Percentiles rank a stretch among this genome's conserved stretches.
Conservation (phyloP, 176 grass and related monocot species). For the Themeda triandra region DNA sequence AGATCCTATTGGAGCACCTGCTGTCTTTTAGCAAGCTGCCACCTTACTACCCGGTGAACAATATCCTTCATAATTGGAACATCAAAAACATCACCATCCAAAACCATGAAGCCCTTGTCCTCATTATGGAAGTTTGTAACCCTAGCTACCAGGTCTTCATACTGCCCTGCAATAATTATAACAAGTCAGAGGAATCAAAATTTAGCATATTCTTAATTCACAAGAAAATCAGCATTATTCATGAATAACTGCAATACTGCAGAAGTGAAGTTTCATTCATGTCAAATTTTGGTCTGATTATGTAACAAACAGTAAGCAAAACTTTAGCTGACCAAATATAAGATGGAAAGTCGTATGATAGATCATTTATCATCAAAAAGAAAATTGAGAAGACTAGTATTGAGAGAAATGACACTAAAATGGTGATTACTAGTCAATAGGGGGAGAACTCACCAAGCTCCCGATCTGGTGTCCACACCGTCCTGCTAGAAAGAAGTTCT, state of each 20-base stretch:
- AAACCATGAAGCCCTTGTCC: constrained; percentile 87
- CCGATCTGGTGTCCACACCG: constrained; percentile 65
- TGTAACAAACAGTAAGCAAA: not conserved
- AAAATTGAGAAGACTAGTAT: not conserved
- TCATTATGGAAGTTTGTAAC: constrained; percentile 87
- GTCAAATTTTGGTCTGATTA: not conserved
- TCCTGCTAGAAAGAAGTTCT: constrained; percentile 64
- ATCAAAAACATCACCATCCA: constrained; percentile 95
- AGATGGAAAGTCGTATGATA: not conserved
- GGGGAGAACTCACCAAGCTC: constrained; percentile 38
- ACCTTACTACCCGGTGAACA: constrained; percentile 81
- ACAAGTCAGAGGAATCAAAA: not conserved
- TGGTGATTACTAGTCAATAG: not conserved
- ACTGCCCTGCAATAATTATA: constrained; percentile 53
- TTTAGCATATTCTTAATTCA: not conserved
- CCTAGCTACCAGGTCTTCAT: constrained; percentile 78
- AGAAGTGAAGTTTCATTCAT: constrained; percentile 12
- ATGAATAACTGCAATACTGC: not conserved
- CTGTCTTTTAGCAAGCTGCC: constrained; percentile 96
- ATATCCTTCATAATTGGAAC: constrained; percentile 95
- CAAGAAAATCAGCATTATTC: not conserved
- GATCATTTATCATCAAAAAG: not conserved
- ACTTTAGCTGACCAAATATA: not conserved
- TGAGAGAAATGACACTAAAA: not conserved
- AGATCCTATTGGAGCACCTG: constrained; percentile 49